A percentile compares a stretch with the other conserved stretches of the same genome.
Conservation (phyloP, 345 rosid species). For the Gossypium turneri region DNA sequence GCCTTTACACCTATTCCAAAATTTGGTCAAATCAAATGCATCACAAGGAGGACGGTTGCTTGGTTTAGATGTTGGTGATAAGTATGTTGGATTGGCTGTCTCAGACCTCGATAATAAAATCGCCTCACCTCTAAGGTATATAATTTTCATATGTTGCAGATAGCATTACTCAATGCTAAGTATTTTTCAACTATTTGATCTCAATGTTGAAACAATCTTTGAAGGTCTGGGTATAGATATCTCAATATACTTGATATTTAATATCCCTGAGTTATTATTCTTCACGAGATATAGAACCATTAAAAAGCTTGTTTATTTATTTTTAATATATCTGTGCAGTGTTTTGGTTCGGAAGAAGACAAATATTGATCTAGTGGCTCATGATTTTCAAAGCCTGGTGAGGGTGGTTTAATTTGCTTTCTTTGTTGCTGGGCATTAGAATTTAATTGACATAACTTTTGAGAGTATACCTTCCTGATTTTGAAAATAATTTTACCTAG, state of each 20-base stretch:
- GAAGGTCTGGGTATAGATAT: neutral
- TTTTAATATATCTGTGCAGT: slow-evolving; percentile 34
- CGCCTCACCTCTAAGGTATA: slow-evolving; percentile 70
- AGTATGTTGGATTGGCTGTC: slow-evolving; percentile 77
- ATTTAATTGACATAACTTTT: neutral
- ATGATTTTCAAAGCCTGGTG: slow-evolving; percentile 67
- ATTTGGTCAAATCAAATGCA: slow-evolving; percentile 37
- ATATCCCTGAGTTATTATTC: neutral
- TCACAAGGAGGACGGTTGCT: slow-evolving; percentile 43
- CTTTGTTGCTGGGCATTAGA: neutral
- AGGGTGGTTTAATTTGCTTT: slow-evolving; percentile 17
- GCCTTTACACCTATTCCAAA: slow-evolving; percentile 49
- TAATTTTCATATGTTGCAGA: neutral
- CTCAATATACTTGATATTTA: neutral
- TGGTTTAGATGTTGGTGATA: slow-evolving; percentile 86
- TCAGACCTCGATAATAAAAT: slow-evolving; percentile 49
- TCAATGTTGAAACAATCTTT: neutral
- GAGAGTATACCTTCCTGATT: neutral
- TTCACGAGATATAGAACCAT: neutral
- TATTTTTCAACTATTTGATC: slow-evolving; percentile 3
- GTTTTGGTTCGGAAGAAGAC: slow-evolving; percentile 66
- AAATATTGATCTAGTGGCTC: slow-evolving; percentile 61
- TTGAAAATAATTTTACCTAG: neutral
- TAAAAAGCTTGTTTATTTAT: neutral
- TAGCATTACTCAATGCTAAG: neutral